phyloP scores from a whole-genome alignment of 2,329 filamentous ascomycete species.

The Diatrype stigma region DNA sequence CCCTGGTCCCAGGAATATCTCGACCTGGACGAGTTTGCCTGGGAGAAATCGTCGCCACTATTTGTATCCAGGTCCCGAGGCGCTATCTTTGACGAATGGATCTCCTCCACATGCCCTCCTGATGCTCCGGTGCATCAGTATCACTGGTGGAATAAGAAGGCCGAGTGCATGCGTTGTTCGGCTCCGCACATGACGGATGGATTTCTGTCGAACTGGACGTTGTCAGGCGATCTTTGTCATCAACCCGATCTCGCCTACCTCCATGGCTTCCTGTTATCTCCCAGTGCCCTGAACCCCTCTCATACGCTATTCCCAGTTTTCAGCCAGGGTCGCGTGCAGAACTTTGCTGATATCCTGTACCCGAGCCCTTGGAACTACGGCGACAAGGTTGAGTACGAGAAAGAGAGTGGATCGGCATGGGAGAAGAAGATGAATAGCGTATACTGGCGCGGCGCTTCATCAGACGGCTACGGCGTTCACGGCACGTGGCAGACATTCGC shows the following conservation, averaged over 20 bases:
- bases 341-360: constrained; percentile 50
- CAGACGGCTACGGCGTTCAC: constrained; percentile 44
- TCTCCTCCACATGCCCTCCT: constrained; percentile 40
- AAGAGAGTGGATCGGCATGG: constrained; percentile 39
- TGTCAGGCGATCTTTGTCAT: constrained; percentile 44
- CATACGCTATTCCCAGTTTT: constrained; percentile 50
- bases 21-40: constrained; percentile 18
- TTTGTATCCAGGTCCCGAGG: constrained; percentile 22
- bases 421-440: constrained; percentile 43
- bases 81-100: constrained; percentile 32
- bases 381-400: constrained; percentile 35
- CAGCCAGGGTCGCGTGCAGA: constrained; percentile 49
- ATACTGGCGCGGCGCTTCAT: constrained; percentile 52
- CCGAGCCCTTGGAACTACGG: constrained; percentile 37
- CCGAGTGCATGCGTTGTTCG: constrained; percentile 28
- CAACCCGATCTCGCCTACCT: constrained; percentile 44
- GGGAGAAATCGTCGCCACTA: constrained; percentile 18
- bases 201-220: constrained; percentile 38
- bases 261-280: constrained; percentile 48
- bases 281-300: constrained; percentile 38
- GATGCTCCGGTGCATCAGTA: constrained; percentile 37
- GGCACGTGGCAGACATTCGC: constrained; percentile 56
- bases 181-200: constrained; percentile 35
- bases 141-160: constrained; percentile 36
- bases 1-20: constrained; percentile 21